Evolutionary conservation across 75 land plant genomes (phyloP), one percentile per base, ranked within the genome.

Genomic region (Pinus taeda): DNA sequence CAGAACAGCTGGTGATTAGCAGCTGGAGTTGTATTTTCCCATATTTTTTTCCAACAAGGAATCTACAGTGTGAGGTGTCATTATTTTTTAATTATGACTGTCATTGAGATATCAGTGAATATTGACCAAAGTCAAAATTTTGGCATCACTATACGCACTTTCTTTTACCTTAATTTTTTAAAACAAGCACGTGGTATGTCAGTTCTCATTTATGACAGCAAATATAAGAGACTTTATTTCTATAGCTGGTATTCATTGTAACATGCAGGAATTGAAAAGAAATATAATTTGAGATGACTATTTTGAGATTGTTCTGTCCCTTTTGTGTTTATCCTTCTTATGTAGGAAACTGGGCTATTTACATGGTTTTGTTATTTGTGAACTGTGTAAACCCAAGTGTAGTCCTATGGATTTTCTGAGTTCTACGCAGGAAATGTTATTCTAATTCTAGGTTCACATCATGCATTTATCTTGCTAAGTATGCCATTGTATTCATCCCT

Each of bases 31-130:
- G 72, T 69, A 69, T 69, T 69, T 42, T 24, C 36, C 45, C 42
- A 69, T 69, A 30, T 6, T 69, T 69, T 69, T 42, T 69, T 49
- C 55, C 72, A 69, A 69, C n/a, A 69, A 69, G 53, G 42, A 69
- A 39, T 69, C 55, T 42, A 39, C n/a, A 45, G 72, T 69, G 72
- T 39, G 49, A 67, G 33, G 72, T 45, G 22, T 30, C 42, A 39
- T 42, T 69, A 39, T 69, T 69, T 67, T 69, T 69, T 37, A 69
- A n/a, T 20, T 69, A 69, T 45, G n/a, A 69, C 55, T 69, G 49
- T 69, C 20, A 69, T 36, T 4, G n/a, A 67, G 71, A 20, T 39
- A 39, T n/a, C 22, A 39, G 17, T 45, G n/a, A 69, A 69, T 69
- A 21, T 42, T n/a, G 49, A 13, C n/a, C 45, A 42, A 20, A 42